Conservation (phyloP, 768 basidiomycete genomes). For the Dentipellis sp. region DNA sequence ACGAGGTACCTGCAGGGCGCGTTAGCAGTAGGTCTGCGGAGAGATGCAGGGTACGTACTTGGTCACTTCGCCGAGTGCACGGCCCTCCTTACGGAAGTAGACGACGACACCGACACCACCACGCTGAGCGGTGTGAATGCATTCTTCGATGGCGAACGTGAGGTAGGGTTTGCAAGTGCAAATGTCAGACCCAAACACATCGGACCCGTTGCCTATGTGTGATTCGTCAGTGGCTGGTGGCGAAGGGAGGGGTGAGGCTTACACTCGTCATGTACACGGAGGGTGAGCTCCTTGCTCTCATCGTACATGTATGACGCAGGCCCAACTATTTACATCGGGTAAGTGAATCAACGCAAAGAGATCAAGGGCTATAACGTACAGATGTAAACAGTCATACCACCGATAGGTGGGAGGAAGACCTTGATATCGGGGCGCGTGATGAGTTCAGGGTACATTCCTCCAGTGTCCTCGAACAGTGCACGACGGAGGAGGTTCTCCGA, state of each 20-base stretch:
- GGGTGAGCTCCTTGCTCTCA: constrained; percentile 68
- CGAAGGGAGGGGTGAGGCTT: constrained; percentile 13
- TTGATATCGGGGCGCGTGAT: constrained; percentile 95
- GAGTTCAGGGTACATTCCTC: constrained; percentile 93
- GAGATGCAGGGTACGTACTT: constrained; percentile 39
- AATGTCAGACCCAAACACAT: constrained; percentile 92
- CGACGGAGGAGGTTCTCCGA: constrained; percentile 80
- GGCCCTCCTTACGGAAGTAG: constrained; percentile 92
- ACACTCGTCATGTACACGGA: constrained; percentile 95
- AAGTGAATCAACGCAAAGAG: not conserved
- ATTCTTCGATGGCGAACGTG: constrained; percentile 88
- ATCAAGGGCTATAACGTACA: constrained; percentile 31
- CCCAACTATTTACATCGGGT: constrained; percentile 45
- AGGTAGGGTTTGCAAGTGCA: constrained; percentile 93
- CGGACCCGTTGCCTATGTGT: constrained; percentile 79
- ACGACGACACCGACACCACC: constrained; percentile 91
- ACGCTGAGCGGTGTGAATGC: constrained; percentile 70
- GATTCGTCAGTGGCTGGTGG: not conserved
- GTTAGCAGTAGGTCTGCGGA: not conserved
- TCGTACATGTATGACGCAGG: constrained; percentile 73
- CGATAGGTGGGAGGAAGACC: constrained; percentile 92
- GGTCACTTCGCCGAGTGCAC: constrained; percentile 89
- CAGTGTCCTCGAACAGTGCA: constrained; percentile 94
- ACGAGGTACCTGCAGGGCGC: constrained; percentile 64
- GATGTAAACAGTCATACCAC: constrained; percentile 85